Evolutionary conservation across 495 filamentous ascomycete species (phyloP).

Genomic region (Penicillium dipodomyicola): DNA sequence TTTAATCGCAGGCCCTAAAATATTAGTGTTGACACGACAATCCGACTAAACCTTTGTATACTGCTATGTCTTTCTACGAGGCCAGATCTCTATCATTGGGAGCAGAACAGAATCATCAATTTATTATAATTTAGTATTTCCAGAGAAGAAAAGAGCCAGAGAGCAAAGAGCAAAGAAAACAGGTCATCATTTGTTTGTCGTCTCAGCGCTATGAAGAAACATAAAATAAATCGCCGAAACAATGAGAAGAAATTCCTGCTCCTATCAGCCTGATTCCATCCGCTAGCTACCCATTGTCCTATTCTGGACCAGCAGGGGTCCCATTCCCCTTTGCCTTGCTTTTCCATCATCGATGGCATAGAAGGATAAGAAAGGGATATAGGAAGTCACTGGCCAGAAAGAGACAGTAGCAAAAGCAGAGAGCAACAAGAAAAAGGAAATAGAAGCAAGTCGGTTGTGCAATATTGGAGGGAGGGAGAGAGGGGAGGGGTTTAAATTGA

Average conservation of each 20-base stretch:
- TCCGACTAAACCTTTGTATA: neutral
- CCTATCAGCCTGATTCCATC: slow-evolving; percentile 20
- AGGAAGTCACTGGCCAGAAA: neutral
- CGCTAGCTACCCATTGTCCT: slow-evolving; percentile 2
- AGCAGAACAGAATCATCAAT: neutral
- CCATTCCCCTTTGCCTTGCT: neutral
- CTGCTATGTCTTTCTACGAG: neutral
- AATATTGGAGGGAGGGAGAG: slow-evolving; percentile 3
- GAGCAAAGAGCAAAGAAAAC: slow-evolving; percentile 3
- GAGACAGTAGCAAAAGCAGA: slow-evolving; percentile 13
- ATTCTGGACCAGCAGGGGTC: neutral
- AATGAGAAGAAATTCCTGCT: slow-evolving; percentile 42
- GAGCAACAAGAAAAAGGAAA: slow-evolving; percentile 12
- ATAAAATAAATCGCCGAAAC: slow-evolving; percentile 26
- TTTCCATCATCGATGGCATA: neutral
- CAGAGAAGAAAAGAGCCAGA: neutral
- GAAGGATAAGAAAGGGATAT: neutral
- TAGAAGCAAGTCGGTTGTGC: slow-evolving; percentile 9
- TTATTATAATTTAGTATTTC: slow-evolving; percentile 8
- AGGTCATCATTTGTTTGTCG: slow-evolving; percentile 39
- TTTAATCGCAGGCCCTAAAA: too few species aligned
- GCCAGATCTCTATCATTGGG: neutral
- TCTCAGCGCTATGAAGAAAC: slow-evolving; percentile 38
- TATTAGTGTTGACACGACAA: too few species aligned
- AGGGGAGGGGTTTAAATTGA: neutral